These are phyloP conservation scores for Eleusine indica DNA, from an alignment of 176 grass and related monocot species.

Conservation along the genomic window DNA sequence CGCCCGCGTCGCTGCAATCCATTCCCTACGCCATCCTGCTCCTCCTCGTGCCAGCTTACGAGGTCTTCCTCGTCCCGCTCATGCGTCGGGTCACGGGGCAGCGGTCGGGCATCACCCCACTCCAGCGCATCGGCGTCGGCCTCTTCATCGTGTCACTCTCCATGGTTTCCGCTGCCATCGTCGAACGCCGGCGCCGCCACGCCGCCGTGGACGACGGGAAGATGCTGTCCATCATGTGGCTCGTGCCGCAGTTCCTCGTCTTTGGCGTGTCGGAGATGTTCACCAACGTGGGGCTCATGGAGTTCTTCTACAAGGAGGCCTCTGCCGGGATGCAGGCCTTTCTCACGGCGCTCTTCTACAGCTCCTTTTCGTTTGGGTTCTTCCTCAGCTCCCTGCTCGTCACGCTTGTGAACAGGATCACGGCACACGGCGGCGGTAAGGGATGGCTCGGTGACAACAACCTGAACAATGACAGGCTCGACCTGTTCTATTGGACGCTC, in stretches of 20 bases:
- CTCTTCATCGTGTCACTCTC: background rate
- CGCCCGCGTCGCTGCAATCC: background rate
- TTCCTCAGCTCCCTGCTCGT: background rate
- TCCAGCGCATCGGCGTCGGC: background rate
- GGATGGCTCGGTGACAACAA: background rate
- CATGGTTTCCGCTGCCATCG: background rate
- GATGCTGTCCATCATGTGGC: background rate
- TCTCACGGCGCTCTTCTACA: background rate
- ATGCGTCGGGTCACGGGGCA: background rate
- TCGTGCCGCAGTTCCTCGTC: background rate
- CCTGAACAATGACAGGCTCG: background rate
- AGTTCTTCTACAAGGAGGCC: background rate
- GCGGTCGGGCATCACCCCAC: background rate
- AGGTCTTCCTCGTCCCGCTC: background rate
- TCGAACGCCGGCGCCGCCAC: background rate
- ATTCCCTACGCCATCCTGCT: background rate
- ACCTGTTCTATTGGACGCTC: background rate
- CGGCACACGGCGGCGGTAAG: background rate
- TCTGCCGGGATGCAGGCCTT: background rate
- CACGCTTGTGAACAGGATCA: background rate
- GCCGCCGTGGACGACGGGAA: background rate
- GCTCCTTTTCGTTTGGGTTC: background rate
- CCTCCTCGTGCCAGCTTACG: background rate
- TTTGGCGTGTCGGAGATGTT: background rate
- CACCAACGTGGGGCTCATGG: background rate